Conservation (phyloP, 352 stramenopile genomes). For the Phytophthora sojae region DNA sequence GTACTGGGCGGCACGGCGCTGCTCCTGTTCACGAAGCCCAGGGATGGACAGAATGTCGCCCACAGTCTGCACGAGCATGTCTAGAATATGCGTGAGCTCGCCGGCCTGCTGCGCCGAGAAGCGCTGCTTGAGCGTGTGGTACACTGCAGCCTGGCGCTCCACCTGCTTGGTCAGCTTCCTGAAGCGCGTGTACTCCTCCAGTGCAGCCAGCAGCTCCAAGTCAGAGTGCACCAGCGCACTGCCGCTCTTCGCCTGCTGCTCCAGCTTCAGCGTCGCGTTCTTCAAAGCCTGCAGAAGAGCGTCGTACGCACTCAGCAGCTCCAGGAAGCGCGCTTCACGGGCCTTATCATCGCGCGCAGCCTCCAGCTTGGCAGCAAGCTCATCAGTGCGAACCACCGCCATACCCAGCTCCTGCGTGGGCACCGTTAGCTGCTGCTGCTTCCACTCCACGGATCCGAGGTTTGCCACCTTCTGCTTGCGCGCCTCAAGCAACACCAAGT, state of each 20-base stretch:
- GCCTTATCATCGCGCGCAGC: constrained; percentile 67
- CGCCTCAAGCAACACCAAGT: constrained; percentile 82
- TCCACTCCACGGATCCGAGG: constrained; percentile 83
- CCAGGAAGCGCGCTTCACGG: constrained; percentile 71
- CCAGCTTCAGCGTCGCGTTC: constrained; percentile 63
- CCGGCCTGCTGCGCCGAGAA: constrained; percentile 56
- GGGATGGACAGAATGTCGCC: constrained; percentile 81
- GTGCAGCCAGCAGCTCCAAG: constrained; percentile 64
- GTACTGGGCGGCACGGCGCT: constrained; percentile 64
- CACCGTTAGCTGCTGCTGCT: constrained; percentile 77
- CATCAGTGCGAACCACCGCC: constrained; percentile 75
- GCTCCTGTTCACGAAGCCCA: constrained; percentile 59
- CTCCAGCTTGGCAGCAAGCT: constrained; percentile 71
- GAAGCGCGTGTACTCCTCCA: constrained; percentile 83
- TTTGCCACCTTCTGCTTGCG: constrained; percentile 88
- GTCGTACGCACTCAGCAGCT: constrained; percentile 81
- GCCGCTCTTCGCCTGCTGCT: constrained; percentile 84
- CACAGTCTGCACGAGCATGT: constrained; percentile 86
- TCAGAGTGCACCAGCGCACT: constrained; percentile 76
- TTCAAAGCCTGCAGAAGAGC: constrained; percentile 73
- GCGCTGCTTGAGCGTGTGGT: constrained; percentile 68
- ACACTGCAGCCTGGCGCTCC: constrained; percentile 67
- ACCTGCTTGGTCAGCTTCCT: constrained; percentile 81
- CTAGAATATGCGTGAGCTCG: constrained; percentile 81
- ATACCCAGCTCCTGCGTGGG: constrained; percentile 78